Evolutionary conservation across 2,329 filamentous ascomycete species (phyloP), one percentile per base, ranked within the genome.

Genomic region (Cryphonectria parasitica): DNA sequence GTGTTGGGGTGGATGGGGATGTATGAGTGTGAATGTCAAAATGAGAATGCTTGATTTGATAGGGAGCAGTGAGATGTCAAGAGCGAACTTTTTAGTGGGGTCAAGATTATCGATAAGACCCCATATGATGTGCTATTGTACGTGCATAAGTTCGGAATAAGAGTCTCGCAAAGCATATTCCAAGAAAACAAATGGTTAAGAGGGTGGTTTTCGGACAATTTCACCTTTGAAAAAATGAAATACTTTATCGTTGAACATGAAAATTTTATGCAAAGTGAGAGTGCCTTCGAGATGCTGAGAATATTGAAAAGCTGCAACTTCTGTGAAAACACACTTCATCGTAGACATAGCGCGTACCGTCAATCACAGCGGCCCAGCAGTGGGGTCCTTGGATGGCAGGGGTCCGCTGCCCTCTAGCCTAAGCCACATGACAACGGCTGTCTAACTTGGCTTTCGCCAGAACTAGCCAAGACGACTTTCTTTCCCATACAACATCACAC

Each of bases 1-100:
- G 10, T 31, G 39, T 45, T 17, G 15, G 17, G 15, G 2, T 28
- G 17, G 36, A 45, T 62, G 17, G n/a, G n/a, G 22, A 25, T 41
- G 15, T 25, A 17, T 15, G 60, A 41, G 60, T 19, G 60, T 3
- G 34, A 39, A 34, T 62, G 34, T 31, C 25, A 34, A 58, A 2
- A 7, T 62, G 34, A 62, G 34, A 39, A 15, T 36, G 31, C 11
- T 60, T 60, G 56, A 22, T 34, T 28, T 58, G 58, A 61, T 39
- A 41, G 19, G 22, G 34, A 17, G 60, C 60, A 62, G 60, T 64
- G 71, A 70, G 62, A 39, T 56, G 43, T 34, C 39, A 8, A 19
- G n/a, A 66, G 45, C 56, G 54, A 67, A 72, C 68, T 71, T 71
- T 72, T 72, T 69, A 45, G 54, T 69, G 72, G 72, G 56, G 66